Conservation (phyloP, 352 stramenopile genomes). For the Phytophthora kernoviae region DNA sequence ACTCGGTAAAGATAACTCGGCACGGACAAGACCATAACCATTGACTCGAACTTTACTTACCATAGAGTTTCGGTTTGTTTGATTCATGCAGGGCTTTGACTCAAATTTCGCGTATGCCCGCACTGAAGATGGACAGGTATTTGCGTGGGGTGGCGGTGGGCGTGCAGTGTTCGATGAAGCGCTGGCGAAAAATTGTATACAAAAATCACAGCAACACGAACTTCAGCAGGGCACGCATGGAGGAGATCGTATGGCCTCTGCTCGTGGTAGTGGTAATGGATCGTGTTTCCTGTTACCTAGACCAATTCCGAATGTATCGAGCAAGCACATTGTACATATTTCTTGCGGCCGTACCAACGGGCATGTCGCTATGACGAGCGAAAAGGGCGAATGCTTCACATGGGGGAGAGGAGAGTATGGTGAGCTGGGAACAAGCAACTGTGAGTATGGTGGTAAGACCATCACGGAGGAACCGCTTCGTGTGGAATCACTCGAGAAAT, state of each 20-base stretch:
- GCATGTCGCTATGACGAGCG: constrained; percentile 49
- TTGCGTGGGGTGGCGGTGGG: constrained; percentile 87
- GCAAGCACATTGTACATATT: constrained; percentile 32
- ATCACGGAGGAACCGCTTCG: constrained; percentile 9
- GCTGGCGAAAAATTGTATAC: background rate
- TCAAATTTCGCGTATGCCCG: constrained; percentile 82
- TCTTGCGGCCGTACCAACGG: constrained; percentile 50
- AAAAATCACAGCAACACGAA: constrained; percentile 13
- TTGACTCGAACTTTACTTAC: background rate
- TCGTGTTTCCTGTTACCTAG: constrained; percentile 58
- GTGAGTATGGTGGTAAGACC: constrained; percentile 13
- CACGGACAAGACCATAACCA: too few species aligned
- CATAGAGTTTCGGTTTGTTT: background rate
- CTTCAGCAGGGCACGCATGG: background rate
- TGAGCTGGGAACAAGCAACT: constrained; percentile 48
- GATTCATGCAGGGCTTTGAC: constrained; percentile 56
- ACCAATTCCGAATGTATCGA: constrained; percentile 35
- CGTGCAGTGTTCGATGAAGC: constrained; percentile 39
- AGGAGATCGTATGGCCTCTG: too few species aligned
- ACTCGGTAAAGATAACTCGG: constrained; percentile 37
- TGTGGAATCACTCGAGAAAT: constrained; percentile 13
- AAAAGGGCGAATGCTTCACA: constrained; percentile 49
- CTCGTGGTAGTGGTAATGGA: too few species aligned
- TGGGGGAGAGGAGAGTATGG: constrained; percentile 70
- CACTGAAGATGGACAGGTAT: constrained; percentile 80